Evolutionary conservation across 2,329 filamentous ascomycete genomes (phyloP), one percentile per base, ranked within the genome.

Genomic region (Colletotrichum tropicicola): DNA sequence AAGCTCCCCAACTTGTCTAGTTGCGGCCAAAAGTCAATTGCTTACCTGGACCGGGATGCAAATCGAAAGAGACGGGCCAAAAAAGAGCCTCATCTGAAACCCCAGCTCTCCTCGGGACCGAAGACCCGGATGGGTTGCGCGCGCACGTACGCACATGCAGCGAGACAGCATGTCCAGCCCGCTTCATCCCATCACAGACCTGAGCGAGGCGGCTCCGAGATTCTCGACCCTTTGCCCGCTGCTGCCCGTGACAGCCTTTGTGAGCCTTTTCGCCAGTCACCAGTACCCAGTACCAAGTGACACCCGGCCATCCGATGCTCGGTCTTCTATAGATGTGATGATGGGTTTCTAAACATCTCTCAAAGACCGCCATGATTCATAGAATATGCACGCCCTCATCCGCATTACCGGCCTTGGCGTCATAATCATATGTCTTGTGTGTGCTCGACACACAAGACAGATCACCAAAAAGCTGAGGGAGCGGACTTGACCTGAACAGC

Each of bases 11-110:
- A 12, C 30, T 55, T 23, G 19, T 19, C n/a, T 55, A 19, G 41
- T 19, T 8, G 37, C 37, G 45, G 13, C n/a, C 27, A 15, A 65
- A 61, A 65, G 49, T 65, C 61, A 65, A 61, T 61, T 61, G 35
- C 15, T 21, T 28, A 21, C 37, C 7, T n/a, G 19, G 15, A 9
- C 12, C 23, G 15, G 27, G 43, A 35, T 10, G 13, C 35, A 41
- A 6, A 27, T 15, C 25, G 23, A 23, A 13, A 37, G 25, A n/a
- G n/a, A n/a, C n/a, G n/a, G n/a, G n/a, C n/a, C n/a, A n/a, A 12
- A 25, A 45, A 17, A 35, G 41, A 64, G 41, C 47, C 48, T 60
- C 56, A 41, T 48, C 28, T 54, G 56, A 64, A 60, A 48, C 56
- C 32, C 55, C 37, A 13, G 6, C 23, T n/a, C 17, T 43, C 48